phyloP scores from a whole-genome alignment of 2,329 filamentous ascomycete genomes.

The Tothia fuscella region DNA sequence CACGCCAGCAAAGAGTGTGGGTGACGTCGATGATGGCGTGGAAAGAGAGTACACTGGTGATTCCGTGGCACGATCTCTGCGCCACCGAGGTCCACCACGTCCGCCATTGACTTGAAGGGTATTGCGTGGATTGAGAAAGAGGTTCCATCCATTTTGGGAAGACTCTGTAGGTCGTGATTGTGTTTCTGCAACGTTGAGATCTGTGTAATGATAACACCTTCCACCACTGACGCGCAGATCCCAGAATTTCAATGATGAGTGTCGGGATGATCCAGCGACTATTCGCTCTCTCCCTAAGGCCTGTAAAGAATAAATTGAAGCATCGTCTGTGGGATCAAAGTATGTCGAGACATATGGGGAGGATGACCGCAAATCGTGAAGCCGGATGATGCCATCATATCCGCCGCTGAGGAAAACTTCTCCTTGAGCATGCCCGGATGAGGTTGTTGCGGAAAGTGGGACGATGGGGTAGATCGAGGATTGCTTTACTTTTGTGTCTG shows the following conservation, averaged over 20 bases:
- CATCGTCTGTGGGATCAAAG: slow-evolving; percentile 44
- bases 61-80: slow-evolving; percentile 5
- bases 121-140: slow-evolving; percentile 31
- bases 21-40: slow-evolving; percentile 31
- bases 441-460: slow-evolving; percentile 24
- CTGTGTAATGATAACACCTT: slow-evolving; percentile 25
- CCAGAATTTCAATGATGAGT: slow-evolving; percentile 50
- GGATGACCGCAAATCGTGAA: slow-evolving; percentile 49
- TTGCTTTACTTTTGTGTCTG: slow-evolving; percentile 22
- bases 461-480: slow-evolving; percentile 35
- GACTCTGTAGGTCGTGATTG: neutral
- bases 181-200: slow-evolving; percentile 10
- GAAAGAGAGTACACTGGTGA: slow-evolving; percentile 38
- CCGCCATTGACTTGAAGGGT: slow-evolving; percentile 12
- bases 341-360: slow-evolving; percentile 37
- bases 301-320: slow-evolving; percentile 46
- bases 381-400: slow-evolving; percentile 42
- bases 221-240: slow-evolving; percentile 43
- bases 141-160: slow-evolving; percentile 28
- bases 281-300: slow-evolving; percentile 45
- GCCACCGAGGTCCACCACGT: slow-evolving; percentile 11
- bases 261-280: slow-evolving; percentile 43
- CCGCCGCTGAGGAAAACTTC: slow-evolving; percentile 48
- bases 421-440: slow-evolving; percentile 24
- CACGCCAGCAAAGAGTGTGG: slow-evolving; percentile 36